Evolutionary conservation across 192 early-diverging fungal species (phyloP), one percentile per base, ranked within the genome.

Genomic region (Backusella circina): DNA sequence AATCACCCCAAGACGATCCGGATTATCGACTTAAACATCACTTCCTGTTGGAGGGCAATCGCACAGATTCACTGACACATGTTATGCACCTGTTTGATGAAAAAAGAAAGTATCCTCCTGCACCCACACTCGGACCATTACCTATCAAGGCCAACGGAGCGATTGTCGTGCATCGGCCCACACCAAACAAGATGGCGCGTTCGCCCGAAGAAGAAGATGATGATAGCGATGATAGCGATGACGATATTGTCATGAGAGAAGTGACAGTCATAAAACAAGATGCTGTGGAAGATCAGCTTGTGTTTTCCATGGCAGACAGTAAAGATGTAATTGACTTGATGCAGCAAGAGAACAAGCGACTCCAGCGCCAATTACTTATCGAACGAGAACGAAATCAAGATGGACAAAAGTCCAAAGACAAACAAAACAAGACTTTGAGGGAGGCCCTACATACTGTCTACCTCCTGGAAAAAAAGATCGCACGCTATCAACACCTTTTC

Each of bases 121-220:
- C 41, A 31, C 69, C 39, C 1, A 23, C 39, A 3, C n/a, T 44
- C 1, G 69, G 69, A 26, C 69, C 69, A 38, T 70, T 70, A 31
- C 69, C 69, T 15, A 70, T 70, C 28, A 70, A 70, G 47, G 69
- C 69, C 9, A 70, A 70, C 12, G 69, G 69, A 0, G 69, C 69
- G 3, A 70, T 70, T 70, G 69, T 70, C 10, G 38, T 70, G 1
- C 33, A 70, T 30, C 21, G 69, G 16, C 69, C 69, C 1, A 68
- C 1, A 13, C 54, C 30, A 4, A 35, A 35, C n/a, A 66, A 16
- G 16, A 33, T 18, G 31, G 5, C 16, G 4, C 13, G 28, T 35
- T 18, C 33, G n/a, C 23, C 37, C 9, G 35, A 68, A 38, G 67
- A 68, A 38, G 67, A 33, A 28, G 67, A 68, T 10, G 65, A 32